A percentile compares a stretch with the other conserved stretches of the same genome.
phyloP scores from a whole-genome alignment of 352 stramenopile genomes.

The Phytophthora foliorum region DNA sequence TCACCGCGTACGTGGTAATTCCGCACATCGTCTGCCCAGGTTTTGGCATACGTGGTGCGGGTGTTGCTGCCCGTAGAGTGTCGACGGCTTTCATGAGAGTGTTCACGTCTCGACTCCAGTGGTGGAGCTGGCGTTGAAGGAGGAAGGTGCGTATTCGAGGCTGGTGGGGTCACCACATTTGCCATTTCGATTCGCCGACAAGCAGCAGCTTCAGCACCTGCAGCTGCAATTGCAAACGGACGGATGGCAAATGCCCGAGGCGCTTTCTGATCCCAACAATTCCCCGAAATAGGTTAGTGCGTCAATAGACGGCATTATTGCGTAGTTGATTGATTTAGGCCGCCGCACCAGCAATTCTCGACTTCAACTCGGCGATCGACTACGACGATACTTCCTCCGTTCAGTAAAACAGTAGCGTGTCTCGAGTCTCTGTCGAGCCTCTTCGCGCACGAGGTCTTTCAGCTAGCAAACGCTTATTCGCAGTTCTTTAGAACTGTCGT shows the following conservation, averaged over 20 bases:
- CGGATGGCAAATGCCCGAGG: constrained; percentile 23
- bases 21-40: constrained; percentile 67
- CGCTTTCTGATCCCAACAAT: constrained; percentile 17
- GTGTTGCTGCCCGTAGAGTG: constrained; percentile 24
- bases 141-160: constrained; percentile 7
- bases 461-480: no score
- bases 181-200: constrained; percentile 15
- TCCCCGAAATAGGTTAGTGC: constrained; percentile 32
- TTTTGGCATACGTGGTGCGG: constrained; percentile 45
- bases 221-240: background rate
- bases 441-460: no score
- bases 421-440: no score
- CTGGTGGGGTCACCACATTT: constrained; percentile 3
- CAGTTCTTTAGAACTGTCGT: no score
- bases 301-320: constrained; percentile 3
- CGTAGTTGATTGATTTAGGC: no score
- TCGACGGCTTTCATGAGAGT: background rate
- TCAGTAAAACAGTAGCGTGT: no score
- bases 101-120: background rate
- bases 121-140: constrained; percentile 1
- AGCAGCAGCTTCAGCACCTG: background rate
- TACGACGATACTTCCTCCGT: no score
- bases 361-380: background rate
- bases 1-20: constrained; percentile 57
- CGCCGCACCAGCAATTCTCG: background rate